Conservation (phyloP, 441 rosid genomes). For the Corymbia citriodora region DNA sequence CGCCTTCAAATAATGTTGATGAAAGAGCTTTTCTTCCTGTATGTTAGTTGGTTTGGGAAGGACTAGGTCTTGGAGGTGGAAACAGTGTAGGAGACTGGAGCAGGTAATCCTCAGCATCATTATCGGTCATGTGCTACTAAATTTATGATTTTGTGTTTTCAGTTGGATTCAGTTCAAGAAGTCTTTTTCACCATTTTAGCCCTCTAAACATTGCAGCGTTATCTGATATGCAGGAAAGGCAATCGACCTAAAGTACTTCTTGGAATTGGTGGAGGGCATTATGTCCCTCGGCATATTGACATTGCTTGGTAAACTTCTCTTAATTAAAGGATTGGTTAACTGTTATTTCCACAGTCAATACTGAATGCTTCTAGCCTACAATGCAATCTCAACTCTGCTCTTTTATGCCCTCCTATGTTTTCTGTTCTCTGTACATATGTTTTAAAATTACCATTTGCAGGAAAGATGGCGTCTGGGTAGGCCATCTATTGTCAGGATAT, state of each 20-base stretch:
- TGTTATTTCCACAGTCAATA: background rate
- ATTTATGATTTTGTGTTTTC: background rate
- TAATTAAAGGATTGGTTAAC: background rate
- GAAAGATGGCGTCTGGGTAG: conserved; percentile 18
- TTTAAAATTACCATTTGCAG: background rate
- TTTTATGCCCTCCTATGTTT: background rate
- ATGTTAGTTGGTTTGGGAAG: conserved; percentile 9
- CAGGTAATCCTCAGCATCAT: background rate
- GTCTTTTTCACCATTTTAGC: background rate
- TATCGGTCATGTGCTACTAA: background rate
- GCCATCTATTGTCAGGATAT: conserved; percentile 19
- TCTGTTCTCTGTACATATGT: background rate
- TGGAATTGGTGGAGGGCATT: conserved; percentile 21
- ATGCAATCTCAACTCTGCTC: background rate
- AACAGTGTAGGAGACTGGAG: background rate
- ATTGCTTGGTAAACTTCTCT: conserved; percentile 6
- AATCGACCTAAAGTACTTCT: conserved; percentile 1
- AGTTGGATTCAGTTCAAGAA: background rate
- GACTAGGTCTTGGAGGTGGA: conserved; percentile 1
- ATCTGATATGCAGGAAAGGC: background rate
- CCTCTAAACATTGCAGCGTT: background rate
- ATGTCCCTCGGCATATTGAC: conserved; percentile 22
- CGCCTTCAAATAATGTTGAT: background rate
- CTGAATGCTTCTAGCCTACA: background rate
- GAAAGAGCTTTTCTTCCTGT: background rate